Base-by-base conservation (phyloP, 108 stramenopile genomes). In the Skeletonema marinoi region DNA sequence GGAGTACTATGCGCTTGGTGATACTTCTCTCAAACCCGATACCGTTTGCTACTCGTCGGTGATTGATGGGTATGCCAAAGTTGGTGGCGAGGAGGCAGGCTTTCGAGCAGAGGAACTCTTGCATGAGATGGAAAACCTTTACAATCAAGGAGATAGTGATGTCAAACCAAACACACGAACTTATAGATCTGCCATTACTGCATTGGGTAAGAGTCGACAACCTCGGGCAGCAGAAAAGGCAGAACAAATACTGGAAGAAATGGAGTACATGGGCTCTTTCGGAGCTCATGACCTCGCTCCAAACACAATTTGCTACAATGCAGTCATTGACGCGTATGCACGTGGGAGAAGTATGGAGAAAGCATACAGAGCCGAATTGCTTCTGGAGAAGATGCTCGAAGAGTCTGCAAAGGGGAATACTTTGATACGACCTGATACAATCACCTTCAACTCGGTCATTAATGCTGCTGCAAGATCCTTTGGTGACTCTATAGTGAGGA, bases 401-500 rank as follows among this genome's bases (percentile, higher is more conserved):
- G 80, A 77, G 61, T 78, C 76, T 21, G 44, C 68, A 17, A 78
- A 72, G 36, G 81, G 81, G 13, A 78, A 82, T 36, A 60, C 16
- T 39, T 44, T 35, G 29, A 66, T 82, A 60, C 79, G 75, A 17
- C 88, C 88, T 2, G 86, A 90, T 59, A 87, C 85, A 50, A 88
- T 91, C 38, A 88, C 86, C 7, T 90, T 88, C 82, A 93, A 93
- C 67, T 84, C 87, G 4, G 92, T 93, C 32, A 86, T 93, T 7
- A 78, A 78, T 42, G 87, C 80, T 25, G 75, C 75, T 36, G 80
- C 80, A 25, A 71, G 66, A 44, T 75, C 69, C n/a, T 58, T 62
- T 46, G 75, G 70, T 19, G 75, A 77, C 59, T 46, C 36, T 50
- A 31, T 64, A 29, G 75, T 72, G 19, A 63, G 75, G 46, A 76